These are phyloP conservation scores for Sedum album DNA, from an alignment of 164 flowering plant genomes.

Conservation along the genomic window DNA sequence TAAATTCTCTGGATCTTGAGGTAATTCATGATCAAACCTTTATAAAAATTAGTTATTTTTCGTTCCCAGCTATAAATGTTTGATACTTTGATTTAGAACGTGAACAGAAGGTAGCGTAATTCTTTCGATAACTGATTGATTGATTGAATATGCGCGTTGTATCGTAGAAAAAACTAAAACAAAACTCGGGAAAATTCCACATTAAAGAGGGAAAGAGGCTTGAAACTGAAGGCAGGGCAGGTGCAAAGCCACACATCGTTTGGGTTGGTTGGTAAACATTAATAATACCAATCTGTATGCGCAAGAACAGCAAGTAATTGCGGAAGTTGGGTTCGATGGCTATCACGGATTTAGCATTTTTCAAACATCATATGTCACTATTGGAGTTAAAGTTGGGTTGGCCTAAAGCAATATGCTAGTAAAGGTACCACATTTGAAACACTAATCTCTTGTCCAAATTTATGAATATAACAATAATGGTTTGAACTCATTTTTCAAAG, in stretches of 20 bases:
- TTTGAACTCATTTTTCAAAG: too few species aligned
- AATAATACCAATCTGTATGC: not conserved
- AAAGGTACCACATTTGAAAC: not conserved
- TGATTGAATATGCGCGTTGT: too few species aligned
- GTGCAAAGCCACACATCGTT: not conserved
- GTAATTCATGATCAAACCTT: too few species aligned
- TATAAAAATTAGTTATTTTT: too few species aligned
- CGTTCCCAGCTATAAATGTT: too few species aligned
- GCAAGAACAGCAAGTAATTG: not conserved
- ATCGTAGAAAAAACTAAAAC: too few species aligned
- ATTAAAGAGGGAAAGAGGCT: not conserved
- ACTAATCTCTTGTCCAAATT: not conserved
- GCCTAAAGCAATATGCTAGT: not conserved
- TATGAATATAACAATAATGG: too few species aligned
- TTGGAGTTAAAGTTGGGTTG: not conserved
- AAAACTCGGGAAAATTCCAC: too few species aligned
- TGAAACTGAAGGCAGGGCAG: not conserved
- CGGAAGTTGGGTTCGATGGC: not conserved
- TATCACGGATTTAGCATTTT: not conserved
- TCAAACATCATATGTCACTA: not conserved
- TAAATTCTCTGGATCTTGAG: too few species aligned
- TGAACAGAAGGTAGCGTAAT: too few species aligned
- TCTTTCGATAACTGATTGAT: too few species aligned
- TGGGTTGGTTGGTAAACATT: conserved; percentile 1
- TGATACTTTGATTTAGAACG: too few species aligned